Base-by-base conservation (phyloP, 2,329 filamentous ascomycete species). In the Colletotrichum coccodes region DNA sequence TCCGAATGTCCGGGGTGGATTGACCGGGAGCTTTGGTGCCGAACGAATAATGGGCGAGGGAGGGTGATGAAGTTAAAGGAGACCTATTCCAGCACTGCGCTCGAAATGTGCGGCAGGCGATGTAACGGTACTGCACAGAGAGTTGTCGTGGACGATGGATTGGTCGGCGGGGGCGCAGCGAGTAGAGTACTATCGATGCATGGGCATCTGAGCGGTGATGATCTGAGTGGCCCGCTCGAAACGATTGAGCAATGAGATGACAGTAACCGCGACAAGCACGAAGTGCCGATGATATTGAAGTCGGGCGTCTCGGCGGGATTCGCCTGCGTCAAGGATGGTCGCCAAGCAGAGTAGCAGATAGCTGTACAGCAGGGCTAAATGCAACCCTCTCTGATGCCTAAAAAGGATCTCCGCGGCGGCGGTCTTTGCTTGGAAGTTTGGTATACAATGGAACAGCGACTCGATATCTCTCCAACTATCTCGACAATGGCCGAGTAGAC, bases 141-240 rank as follows among this genome's bases (percentile, higher is more conserved):
- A 4, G 36, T 30, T 46, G 18, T 42, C 28, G 23, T 49, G 42
- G 42, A 23, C 49, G 28, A 14, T 16, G 28, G 40, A 49, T 62
- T 62, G 42, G 34, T 30, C 14, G 34, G 9, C 6, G 56, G 34
- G 12, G 12, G 28, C n/a, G 26, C 50, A 16, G 58, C 21, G 16
- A 50, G 38, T 38, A 34, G 28, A 56, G 32, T 42, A 14, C 26
- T 30, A 52, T 46, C 23, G 23, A 54, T 64, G 53, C 52, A 57
- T 44, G 52, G 21, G 28, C 44, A 56, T 67, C 64, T 57, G 44
- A 56, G 64, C 64, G 64, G 64, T 46, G 34, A 42, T 63, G 59
- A 62, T 57, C 21, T 23, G 30, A 38, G 26, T 57, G 44, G 30
- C 21, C 32, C 38, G 2, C 21, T 36, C 16, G 32, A 21, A 23